Conservation (phyloP, 805 yeast genomes). For the Pichia membranifaciens region DNA sequence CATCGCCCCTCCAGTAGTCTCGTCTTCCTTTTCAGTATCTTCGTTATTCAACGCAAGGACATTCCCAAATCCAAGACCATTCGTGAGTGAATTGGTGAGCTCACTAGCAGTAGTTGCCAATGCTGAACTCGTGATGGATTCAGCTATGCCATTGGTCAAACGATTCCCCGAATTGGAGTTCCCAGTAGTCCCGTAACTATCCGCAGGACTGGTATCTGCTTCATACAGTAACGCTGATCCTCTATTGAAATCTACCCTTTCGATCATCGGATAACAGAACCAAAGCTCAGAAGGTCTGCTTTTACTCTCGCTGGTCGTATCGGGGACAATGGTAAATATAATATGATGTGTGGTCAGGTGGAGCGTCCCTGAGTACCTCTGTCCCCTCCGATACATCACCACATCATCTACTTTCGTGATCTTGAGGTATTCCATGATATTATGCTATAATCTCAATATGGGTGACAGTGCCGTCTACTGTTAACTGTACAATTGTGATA, state of each 20-base stretch:
- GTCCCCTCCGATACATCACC: slow-evolving; percentile 53
- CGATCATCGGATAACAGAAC: slow-evolving; percentile 86
- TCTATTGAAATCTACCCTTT: slow-evolving; percentile 48
- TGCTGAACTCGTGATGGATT: neutral
- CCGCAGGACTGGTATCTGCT: neutral
- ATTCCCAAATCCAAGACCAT: slow-evolving; percentile 8
- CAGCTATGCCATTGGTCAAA: slow-evolving; percentile 4
- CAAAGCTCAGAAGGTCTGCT: slow-evolving; percentile 59
- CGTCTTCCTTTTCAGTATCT: neutral
- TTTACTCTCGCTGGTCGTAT: slow-evolving; percentile 8
- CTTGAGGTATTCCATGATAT: slow-evolving; percentile 48
- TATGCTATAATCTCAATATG: neutral
- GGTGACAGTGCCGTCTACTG: neutral
- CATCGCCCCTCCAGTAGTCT: neutral
- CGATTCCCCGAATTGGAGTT: neutral
- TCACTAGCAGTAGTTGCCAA: slow-evolving; percentile 14
- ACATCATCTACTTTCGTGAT: slow-evolving; percentile 43
- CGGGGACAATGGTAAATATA: slow-evolving; percentile 44
- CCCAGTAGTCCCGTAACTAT: neutral
- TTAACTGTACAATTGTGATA: too few relatives aligned
- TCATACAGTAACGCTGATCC: slow-evolving; percentile 40
- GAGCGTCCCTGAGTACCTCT: slow-evolving; percentile 48
- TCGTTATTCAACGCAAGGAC: neutral
- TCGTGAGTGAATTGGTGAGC: slow-evolving; percentile 15
- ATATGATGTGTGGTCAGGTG: slow-evolving; percentile 74